Conservation (phyloP, 2,329 filamentous ascomycete genomes). For the Pseudogymnoascus sp. region DNA sequence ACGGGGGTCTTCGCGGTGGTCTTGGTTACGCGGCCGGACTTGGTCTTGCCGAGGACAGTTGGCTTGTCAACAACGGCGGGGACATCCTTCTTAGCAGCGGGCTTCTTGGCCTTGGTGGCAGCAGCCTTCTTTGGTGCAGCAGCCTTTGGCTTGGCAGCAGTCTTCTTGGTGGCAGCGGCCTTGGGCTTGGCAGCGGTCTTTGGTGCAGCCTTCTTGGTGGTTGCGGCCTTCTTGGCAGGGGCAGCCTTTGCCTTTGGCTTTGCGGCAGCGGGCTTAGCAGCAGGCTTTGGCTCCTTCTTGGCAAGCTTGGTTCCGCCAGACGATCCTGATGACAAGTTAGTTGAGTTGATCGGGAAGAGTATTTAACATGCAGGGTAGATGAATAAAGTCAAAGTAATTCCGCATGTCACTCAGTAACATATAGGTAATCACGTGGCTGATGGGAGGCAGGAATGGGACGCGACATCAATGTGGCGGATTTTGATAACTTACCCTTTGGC, state of each 20-base stretch:
- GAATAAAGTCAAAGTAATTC: background rate
- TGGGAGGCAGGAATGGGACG: background rate
- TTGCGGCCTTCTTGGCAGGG: slow-evolving; percentile 26
- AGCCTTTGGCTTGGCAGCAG: slow-evolving; percentile 38
- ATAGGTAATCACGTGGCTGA: background rate
- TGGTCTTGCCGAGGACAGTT: slow-evolving; percentile 59
- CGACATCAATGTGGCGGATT: background rate
- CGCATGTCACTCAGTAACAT: background rate
- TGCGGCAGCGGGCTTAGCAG: slow-evolving; percentile 21
- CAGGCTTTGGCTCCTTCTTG: slow-evolving; percentile 51
- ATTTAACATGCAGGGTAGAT: background rate
- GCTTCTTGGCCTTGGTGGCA: slow-evolving; percentile 34
- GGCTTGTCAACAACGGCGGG: slow-evolving; percentile 58
- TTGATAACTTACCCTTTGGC: slow-evolving; percentile 56
- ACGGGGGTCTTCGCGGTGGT: slow-evolving; percentile 47
- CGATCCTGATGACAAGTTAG: slow-evolving; percentile 42
- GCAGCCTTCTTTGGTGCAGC: slow-evolving; percentile 30
- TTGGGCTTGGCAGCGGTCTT: slow-evolving; percentile 32
- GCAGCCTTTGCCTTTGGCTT: slow-evolving; percentile 15
- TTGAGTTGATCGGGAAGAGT: background rate
- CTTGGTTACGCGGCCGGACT: slow-evolving; percentile 65
- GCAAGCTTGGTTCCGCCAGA: slow-evolving; percentile 67
- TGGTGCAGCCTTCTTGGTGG: slow-evolving; percentile 27
- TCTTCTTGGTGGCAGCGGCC: slow-evolving; percentile 32
- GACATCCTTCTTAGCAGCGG: slow-evolving; percentile 37